Conservation (phyloP, 169 alveolate genomes). For the Miamiensis avidus region DNA sequence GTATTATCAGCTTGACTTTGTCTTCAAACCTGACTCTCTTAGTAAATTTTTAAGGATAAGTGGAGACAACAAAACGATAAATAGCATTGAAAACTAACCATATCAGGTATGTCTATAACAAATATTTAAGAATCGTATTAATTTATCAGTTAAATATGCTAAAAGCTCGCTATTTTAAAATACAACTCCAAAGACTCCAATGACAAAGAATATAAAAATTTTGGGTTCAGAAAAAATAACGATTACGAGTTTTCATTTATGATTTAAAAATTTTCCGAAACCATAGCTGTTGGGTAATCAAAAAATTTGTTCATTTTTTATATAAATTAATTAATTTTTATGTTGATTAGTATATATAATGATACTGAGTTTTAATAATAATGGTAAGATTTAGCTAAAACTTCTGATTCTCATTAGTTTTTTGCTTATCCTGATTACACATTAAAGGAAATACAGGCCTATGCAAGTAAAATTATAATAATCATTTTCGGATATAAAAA, state of each 20-base stretch:
- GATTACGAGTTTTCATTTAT: background rate
- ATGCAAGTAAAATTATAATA: too few relatives aligned
- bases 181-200: background rate
- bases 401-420: too few relatives aligned
- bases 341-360: background rate
- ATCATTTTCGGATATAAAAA: too few relatives aligned
- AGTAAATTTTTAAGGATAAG: background rate
- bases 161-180: background rate
- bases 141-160: too few relatives aligned
- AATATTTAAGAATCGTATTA: too few relatives aligned
- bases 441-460: too few relatives aligned
- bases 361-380: background rate
- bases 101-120: background rate
- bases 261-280: background rate
- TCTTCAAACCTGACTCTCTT: background rate
- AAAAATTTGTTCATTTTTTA: too few relatives aligned
- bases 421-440: too few relatives aligned
- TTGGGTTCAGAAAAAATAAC: background rate
- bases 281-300: background rate
- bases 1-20: background rate
- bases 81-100: background rate
- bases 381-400: too few relatives aligned
- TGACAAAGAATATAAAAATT: too few relatives aligned
- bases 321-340: too few relatives aligned
- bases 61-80: background rate